Evolutionary conservation across 495 filamentous ascomycete species (phyloP).

Genomic region (Lasiosphaeria miniovina): DNA sequence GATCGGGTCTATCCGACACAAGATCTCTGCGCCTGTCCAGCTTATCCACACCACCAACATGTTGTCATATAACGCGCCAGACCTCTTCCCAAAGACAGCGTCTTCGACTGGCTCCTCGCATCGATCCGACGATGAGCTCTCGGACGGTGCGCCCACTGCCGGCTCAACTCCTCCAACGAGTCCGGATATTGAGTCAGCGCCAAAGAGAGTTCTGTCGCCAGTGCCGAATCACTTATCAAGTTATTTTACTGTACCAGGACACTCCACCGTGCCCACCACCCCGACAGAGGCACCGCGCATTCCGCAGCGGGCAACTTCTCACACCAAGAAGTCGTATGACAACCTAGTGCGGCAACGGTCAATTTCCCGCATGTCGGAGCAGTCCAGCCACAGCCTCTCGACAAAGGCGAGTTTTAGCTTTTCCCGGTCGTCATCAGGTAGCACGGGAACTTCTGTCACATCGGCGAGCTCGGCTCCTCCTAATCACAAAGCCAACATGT

Average conservation of each 20-base stretch:
- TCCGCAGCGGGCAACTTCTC: constrained; percentile 73
- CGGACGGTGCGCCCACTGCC: constrained; percentile 57
- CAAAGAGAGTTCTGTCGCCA: constrained; percentile 54
- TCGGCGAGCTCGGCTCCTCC: constrained; percentile 28
- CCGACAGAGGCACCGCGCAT: constrained; percentile 56
- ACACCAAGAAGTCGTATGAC: constrained; percentile 68
- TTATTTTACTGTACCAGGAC: constrained; percentile 65
- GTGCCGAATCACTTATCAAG: constrained; percentile 76
- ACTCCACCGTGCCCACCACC: constrained; percentile 33
- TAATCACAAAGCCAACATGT: constrained; percentile 36
- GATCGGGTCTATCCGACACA: constrained; percentile 43
- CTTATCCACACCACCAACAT: constrained; percentile 93
- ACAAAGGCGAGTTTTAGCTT: constrained; percentile 46
- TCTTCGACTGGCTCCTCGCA: constrained; percentile 57
- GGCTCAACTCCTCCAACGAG: constrained; percentile 62
- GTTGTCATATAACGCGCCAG: constrained; percentile 89
- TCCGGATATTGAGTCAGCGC: constrained; percentile 68
- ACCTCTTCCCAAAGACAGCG: constrained; percentile 56
- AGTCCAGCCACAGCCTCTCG: constrained; percentile 40
- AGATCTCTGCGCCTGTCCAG: constrained; percentile 86
- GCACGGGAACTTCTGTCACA: constrained; percentile 43
- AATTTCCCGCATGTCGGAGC: constrained; percentile 48
- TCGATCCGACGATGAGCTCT: constrained; percentile 54
- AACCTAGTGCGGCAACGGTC: constrained; percentile 64
- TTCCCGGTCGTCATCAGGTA: constrained; percentile 47